Base-by-base conservation (phyloP, 1,139 yeast genomes). In the Hansenula anomala region DNA sequence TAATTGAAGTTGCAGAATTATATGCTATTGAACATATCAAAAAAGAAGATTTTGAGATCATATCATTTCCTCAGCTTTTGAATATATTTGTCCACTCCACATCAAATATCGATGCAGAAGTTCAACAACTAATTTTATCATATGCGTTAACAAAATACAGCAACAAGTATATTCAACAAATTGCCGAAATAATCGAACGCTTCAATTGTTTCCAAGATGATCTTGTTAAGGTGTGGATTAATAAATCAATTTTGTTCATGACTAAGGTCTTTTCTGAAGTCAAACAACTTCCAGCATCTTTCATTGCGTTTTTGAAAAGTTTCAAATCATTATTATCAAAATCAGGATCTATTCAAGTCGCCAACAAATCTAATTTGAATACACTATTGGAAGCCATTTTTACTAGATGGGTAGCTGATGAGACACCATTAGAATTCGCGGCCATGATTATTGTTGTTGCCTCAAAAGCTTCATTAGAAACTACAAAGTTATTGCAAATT, bases 361-460 rank as follows among this genome's bases (percentile, higher is more conserved):
- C 78, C 12, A 73, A 82, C 3, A 52, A 59, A 6, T 54, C 68
- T 6, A 64, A 80, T 30, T 45, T 85, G 13, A 81, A 84, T 47
- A 66, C 95, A 0, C 84, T 84, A 47, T 59, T 86, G 27, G 94
- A 87, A 56, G 87, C 76, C 14, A 58, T 82, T 5, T 63, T 83
- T 19, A 61, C 63, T 5, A 54, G 61, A 34, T 84, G 87, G 82
- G 54, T 75, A 4, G 47, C 60, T n/a, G 53, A 61, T 15, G 53
- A 51, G 2, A 57, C 57, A 14, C 59, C 73, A 3, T 56, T 85
- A 44, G 62, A 67, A 34, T 74, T 79, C 49, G 61, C 66, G 6
- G 59, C 64, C 28, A 51, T 73, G 9, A 30, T 72, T 17, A 49
- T 69, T 6, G 54, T 70, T 22, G 51, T 69, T 1, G 67, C 69